Base-by-base conservation (phyloP, 805 yeast species). In the Teunomyces pallodes region DNA sequence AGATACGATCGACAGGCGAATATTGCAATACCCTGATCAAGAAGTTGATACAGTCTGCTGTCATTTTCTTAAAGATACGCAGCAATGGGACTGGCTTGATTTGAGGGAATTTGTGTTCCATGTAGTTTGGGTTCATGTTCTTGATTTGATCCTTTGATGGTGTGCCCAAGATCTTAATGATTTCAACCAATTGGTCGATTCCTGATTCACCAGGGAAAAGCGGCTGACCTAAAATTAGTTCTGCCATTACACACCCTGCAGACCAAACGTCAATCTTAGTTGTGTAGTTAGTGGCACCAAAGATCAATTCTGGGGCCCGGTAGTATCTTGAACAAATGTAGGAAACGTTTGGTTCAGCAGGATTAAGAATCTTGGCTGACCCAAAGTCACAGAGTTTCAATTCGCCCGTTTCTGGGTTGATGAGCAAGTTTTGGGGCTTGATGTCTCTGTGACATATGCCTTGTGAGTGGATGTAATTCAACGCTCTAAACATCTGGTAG, bases 221-320 rank as follows among this genome's bases (percentile, higher is more conserved):
- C 10, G 99, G 99, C 65, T 90, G 97, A 13, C 99, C 98, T 48
- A 94, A 77, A 54, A 91, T 82, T 60, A 94, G 74, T 70, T 94
- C 99, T 4, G 98, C 98, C 89, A 94, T 90, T 17, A 94, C 99
- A 74, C 99, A 94, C 16, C 96, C 97, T 10, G 96, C 90, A 10
- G 96, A 88, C 99, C 99, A 94, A 42, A 94, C 82, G 66, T 94
- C 99, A 55, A 94, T 94, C 67, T 92, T 91, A 28, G 97, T 90
- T 6, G 98, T 90, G 69, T 94, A 94, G 68, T 91, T 89, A 26
- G 96, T 87, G 10, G 98, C 96, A 14, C 98, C 99, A 73, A 94
- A 94, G 51, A 94, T 94, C 58, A 94, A 81, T 69, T 94, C 99
- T 0, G 99, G 99, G 5, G 99, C 99, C 48, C 99, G 77, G 70